Percentiles rank a stretch among this genome's conserved stretches.
Conservation (phyloP, 2,329 filamentous ascomycete genomes). For the Harringtonia aguacate region DNA sequence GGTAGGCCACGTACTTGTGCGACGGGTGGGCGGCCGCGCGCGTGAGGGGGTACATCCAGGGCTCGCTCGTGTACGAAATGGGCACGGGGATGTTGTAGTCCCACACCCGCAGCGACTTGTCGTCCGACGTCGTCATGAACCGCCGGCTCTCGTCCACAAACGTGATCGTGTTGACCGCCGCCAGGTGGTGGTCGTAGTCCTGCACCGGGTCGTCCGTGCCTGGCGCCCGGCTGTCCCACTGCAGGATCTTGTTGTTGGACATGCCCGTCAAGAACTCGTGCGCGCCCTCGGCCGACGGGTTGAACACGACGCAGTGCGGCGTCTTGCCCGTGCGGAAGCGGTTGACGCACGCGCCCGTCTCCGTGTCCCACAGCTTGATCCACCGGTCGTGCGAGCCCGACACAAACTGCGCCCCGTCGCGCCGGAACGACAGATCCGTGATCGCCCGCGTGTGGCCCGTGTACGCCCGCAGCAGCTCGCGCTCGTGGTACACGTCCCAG, state of each 20-base stretch:
- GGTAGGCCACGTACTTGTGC: slow-evolving; percentile 90
- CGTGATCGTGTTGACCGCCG: slow-evolving; percentile 94
- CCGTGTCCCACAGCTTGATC: slow-evolving; percentile 98
- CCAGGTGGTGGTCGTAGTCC: slow-evolving; percentile 96
- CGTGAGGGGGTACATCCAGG: slow-evolving; percentile 95
- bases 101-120: slow-evolving; percentile 93
- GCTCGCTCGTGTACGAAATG: slow-evolving; percentile 96
- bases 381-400: slow-evolving; percentile 88
- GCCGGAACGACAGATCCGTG: slow-evolving; percentile 82
- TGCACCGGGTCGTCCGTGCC: slow-evolving; percentile 65
- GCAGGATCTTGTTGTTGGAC: slow-evolving; percentile 98
- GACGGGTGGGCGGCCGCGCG: slow-evolving; percentile 75
- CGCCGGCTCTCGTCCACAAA: slow-evolving; percentile 91
- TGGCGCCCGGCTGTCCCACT: slow-evolving; percentile 74
- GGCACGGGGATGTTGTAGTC: slow-evolving; percentile 97
- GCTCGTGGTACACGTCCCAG: slow-evolving; percentile 87
- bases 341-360: slow-evolving; percentile 78
- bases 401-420: slow-evolving; percentile 72
- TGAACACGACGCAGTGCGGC: slow-evolving; percentile 89
- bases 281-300: slow-evolving; percentile 63
- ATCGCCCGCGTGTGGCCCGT: slow-evolving; percentile 82
- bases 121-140: slow-evolving; percentile 96
- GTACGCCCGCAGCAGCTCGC: slow-evolving; percentile 83
- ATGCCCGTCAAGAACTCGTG: slow-evolving; percentile 94
- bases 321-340: slow-evolving; percentile 92